A percentile compares a stretch with the other conserved stretches of the same genome.
These are phyloP conservation scores for Pestalotiopsis sp. DNA, from an alignment of 2,329 filamentous ascomycete species.

Conservation along the genomic window DNA sequence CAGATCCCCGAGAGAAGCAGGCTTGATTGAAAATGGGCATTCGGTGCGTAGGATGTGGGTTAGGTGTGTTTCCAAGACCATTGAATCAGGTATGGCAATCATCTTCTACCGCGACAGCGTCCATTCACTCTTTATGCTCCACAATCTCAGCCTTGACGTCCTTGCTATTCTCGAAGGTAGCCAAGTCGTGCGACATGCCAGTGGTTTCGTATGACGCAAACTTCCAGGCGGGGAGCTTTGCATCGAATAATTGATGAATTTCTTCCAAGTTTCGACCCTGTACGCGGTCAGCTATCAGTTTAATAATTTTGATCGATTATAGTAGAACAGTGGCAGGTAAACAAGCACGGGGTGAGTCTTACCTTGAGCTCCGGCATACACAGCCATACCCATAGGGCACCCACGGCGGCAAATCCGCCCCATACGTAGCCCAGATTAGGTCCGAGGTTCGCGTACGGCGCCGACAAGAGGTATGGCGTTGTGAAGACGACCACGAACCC, in stretches of 20 bases:
- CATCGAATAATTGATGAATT: constrained; percentile 20
- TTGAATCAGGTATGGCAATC: too few species aligned
- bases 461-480: constrained; percentile 22
- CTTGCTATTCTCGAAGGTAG: background rate
- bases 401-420: constrained; percentile 14
- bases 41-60: too few species aligned
- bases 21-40: background rate
- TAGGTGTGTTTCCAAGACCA: too few species aligned
- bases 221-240: constrained; percentile 11
- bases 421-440: constrained; percentile 17
- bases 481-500: constrained; percentile 23
- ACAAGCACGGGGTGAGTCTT: background rate
- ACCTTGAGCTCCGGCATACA: constrained; percentile 21
- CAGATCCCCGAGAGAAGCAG: background rate
- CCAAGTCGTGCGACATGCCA: constrained; percentile 1
- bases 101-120: too few species aligned
- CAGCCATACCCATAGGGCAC: constrained; percentile 15
- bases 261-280: constrained; percentile 23
- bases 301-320: background rate
- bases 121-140: background rate
- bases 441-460: constrained; percentile 17
- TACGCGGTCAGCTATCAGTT: background rate
- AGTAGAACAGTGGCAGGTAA: background rate
- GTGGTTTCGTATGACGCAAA: constrained; percentile 19
- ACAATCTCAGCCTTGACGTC: background rate